Evolutionary conservation across 2,329 filamentous ascomycete species (phyloP), one percentile per base, ranked within the genome.

Genomic region (Colletotrichum incanum): DNA sequence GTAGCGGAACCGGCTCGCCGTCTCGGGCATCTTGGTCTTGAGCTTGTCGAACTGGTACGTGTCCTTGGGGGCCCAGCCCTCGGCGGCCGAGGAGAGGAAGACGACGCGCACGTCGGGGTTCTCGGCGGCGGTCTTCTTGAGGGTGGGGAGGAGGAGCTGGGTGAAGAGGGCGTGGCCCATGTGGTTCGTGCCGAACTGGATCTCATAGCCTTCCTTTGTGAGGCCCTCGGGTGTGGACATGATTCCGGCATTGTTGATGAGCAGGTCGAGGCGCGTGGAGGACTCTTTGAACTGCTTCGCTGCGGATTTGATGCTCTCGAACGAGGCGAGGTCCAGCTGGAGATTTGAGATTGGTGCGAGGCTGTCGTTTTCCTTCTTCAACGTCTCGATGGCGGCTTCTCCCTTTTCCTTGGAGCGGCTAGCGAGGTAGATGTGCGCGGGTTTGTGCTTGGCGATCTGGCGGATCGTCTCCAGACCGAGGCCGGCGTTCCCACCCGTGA

Each of bases 401-500:
- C 39, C 73, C 41, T 67, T 74, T 2, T 71, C 67, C 28, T 34
- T 60, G 3, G 50, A 65, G 58, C 18, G 65, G 9, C 50, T 79
- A 76, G 73, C 71, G 28, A 75, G 64, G 39, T 69, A 75, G 41
- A 75, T 59, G 26, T 69, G 70, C 20, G 63, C 63, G 20, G 74
- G 73, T 50, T 73, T 73, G 73, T 85, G 84, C 67, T 80, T 80
- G 28, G 82, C 78, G 28, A 85, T 78, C 49, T 82, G 79, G 8
- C 80, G 76, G 60, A 84, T 77, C 9, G 80, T 81, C 73, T 84
- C 80, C 68, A 79, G 80, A 23, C 84, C 84, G 7, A 85, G 77
- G 0, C 84, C 84, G n/a, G 78, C 74, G 59, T 82, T 85, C 60
- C 80, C 82, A 20, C 82, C 82, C 12, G 82, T 84, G 37, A 84